phyloP scores from a whole-genome alignment of 495 filamentous ascomycete species.

The Venustampulla echinocandica region DNA sequence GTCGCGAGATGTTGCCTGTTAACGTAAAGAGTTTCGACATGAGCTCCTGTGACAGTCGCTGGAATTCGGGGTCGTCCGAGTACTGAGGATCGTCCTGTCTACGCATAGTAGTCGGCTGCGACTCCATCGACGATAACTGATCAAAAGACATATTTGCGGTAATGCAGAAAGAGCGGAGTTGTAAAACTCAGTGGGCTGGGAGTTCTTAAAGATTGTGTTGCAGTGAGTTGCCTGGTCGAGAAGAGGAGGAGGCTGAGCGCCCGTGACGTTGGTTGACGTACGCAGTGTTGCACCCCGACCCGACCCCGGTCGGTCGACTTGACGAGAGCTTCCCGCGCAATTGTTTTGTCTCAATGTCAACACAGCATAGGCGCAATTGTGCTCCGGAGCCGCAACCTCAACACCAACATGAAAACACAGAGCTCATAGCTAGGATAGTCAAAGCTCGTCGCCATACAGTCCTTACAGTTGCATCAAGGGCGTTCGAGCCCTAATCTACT shows the following conservation, averaged over 20 bases:
- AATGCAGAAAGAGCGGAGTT: background rate
- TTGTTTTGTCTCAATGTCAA: slow-evolving; percentile 12
- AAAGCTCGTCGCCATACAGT: too few relatives aligned
- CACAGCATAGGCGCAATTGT: background rate
- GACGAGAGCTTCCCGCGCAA: background rate
- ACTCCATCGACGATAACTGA: slow-evolving; percentile 72
- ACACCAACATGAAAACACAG: slow-evolving; percentile 3
- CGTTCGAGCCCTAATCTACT: background rate
- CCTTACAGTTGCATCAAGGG: slow-evolving; percentile 10
- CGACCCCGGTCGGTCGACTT: too few relatives aligned
- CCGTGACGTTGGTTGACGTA: slow-evolving; percentile 18
- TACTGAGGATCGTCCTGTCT: slow-evolving; percentile 62
- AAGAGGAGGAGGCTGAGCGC: background rate
- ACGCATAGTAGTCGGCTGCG: slow-evolving; percentile 36
- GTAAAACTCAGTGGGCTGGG: slow-evolving; percentile 1
- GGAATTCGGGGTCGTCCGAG: slow-evolving; percentile 90
- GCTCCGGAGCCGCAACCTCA: background rate
- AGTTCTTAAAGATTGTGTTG: slow-evolving; percentile 7
- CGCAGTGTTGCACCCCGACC: background rate
- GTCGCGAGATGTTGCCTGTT: slow-evolving; percentile 72
- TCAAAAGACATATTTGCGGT: slow-evolving; percentile 75
- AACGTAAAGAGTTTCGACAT: slow-evolving; percentile 80
- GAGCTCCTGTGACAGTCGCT: slow-evolving; percentile 66
- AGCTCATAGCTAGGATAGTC: too few relatives aligned
- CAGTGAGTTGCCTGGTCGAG: slow-evolving; percentile 11